Conservation (phyloP, 768 basidiomycete species). For the Tulasnella sp. region DNA sequence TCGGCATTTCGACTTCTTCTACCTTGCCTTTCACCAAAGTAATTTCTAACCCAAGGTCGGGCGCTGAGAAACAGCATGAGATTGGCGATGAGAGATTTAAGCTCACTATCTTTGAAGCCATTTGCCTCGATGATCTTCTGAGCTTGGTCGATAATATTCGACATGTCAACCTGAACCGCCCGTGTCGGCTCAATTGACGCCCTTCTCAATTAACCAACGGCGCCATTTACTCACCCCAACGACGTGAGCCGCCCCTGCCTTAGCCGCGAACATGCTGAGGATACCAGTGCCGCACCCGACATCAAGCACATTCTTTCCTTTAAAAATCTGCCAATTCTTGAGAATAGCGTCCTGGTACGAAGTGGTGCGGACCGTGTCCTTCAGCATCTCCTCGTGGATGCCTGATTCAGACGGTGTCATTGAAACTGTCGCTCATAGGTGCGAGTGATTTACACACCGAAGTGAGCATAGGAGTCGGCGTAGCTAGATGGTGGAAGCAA, state of each 20-base stretch:
- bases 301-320: conserved; percentile 92
- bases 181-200: neutral
- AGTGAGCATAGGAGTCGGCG: conserved; percentile 93
- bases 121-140: conserved; percentile 94
- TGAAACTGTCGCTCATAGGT: neutral
- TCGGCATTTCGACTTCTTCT: conserved; percentile 81
- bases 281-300: conserved; percentile 99
- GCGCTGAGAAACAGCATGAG: neutral
- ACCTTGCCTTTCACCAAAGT: conserved; percentile 97
- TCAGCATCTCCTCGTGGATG: conserved; percentile 99
- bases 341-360: conserved; percentile 92
- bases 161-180: conserved; percentile 84
- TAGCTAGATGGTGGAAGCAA: conserved; percentile 40
- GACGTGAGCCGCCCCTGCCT: conserved; percentile 87
- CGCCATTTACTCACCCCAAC: conserved; percentile 58
- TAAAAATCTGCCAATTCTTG: conserved; percentile 91
- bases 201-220: neutral
- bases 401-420: conserved; percentile 34
- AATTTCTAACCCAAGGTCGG: conserved; percentile 46
- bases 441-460: conserved; percentile 42
- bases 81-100: neutral
- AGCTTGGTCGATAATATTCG: conserved; percentile 99
- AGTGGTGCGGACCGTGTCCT: conserved; percentile 88
- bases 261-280: conserved; percentile 94
- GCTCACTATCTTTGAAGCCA: conserved; percentile 88